phyloP scores from a whole-genome alignment of 768 basidiomycete genomes.

The Suillus discolor region DNA sequence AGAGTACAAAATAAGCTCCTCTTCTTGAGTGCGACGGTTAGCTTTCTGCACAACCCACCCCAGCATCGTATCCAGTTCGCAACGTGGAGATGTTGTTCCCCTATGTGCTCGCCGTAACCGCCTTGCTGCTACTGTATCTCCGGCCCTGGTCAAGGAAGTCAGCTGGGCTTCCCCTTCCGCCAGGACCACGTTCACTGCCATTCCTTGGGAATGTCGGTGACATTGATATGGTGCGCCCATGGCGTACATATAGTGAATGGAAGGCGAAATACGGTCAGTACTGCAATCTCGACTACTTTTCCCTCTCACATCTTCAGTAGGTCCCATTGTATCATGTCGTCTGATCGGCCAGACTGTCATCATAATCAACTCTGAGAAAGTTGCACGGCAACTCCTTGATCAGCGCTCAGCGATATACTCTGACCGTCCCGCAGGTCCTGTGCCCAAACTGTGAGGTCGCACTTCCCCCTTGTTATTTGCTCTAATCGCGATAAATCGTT shows the following conservation, averaged over 20 bases:
- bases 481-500: not conserved
- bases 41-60: not conserved
- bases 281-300: not conserved
- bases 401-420: constrained; percentile 33
- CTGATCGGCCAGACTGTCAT: constrained; percentile 28
- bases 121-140: not conserved
- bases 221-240: not conserved
- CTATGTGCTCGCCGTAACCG: not conserved
- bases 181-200: not conserved
- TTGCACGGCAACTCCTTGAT: constrained; percentile 31
- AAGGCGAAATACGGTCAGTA: constrained; percentile 29
- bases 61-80: not conserved
- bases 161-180: not conserved
- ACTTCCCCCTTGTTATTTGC: not conserved
- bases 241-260: constrained; percentile 28
- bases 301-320: constrained; percentile 15
- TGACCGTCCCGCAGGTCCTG: constrained; percentile 25
- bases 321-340: constrained; percentile 30
- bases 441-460: constrained; percentile 24
- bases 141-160: not conserved
- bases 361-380: constrained; percentile 27
- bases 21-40: not conserved
- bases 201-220: not conserved
- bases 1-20: not conserved
- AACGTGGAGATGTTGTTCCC: not conserved